Conservation (phyloP, 2,329 filamentous ascomycete species). For the Penicillium brasilianum region DNA sequence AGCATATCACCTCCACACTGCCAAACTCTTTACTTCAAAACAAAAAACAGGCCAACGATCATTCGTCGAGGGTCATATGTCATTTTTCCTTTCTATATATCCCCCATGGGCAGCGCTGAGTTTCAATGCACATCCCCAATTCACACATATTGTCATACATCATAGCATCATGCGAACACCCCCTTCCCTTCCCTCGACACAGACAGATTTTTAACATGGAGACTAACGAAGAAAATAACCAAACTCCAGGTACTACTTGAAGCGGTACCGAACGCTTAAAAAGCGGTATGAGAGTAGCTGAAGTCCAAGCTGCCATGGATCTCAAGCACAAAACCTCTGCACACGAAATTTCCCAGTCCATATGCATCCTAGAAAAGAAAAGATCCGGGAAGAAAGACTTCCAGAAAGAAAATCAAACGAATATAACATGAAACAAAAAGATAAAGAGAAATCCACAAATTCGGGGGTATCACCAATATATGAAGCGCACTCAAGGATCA, state of each 20-base stretch:
- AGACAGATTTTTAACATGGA: conserved; percentile 6
- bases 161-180: conserved; percentile 30
- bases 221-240: not conserved
- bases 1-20: not conserved
- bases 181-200: conserved; percentile 14
- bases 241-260: conserved; percentile 78
- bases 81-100: conserved; percentile 29
- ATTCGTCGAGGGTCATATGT: conserved; percentile 18
- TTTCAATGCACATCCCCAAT: conserved; percentile 18
- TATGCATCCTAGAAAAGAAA: conserved; percentile 31
- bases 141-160: conserved; percentile 30
- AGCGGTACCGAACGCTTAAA: conserved; percentile 83
- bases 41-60: not conserved
- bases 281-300: conserved; percentile 70
- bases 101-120: conserved; percentile 25
- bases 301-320: conserved; percentile 23
- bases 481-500: conserved; percentile 41
- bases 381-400: conserved; percentile 10
- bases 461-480: conserved; percentile 48
- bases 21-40: not conserved
- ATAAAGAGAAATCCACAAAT: conserved; percentile 25
- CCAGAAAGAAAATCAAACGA: conserved; percentile 12
- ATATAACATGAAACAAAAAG: conserved; percentile 28
- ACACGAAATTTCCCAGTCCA: conserved; percentile 23
- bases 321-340: conserved; percentile 14